These are phyloP conservation scores for Hibiscus syriacus DNA, from an alignment of 345 rosid species.

Conservation along the genomic window DNA sequence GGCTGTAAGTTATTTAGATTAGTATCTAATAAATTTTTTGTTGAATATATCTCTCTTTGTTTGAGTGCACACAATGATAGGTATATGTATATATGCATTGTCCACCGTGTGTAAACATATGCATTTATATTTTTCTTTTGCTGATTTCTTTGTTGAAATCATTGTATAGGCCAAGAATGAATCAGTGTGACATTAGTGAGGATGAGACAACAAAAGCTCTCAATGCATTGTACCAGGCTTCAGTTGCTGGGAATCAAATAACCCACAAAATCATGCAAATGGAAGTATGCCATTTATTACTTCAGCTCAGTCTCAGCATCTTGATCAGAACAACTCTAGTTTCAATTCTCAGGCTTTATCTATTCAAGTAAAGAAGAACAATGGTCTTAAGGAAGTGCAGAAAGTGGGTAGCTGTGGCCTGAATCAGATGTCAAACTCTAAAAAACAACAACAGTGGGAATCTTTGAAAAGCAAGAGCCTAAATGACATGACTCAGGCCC, in stretches of 20 bases:
- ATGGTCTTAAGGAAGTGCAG: constrained; percentile 19
- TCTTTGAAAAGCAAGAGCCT: constrained; percentile 30
- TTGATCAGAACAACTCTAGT: constrained; percentile 16
- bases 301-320: constrained; percentile 16
- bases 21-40: not conserved
- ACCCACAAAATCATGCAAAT: constrained; percentile 24
- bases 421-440: constrained; percentile 27
- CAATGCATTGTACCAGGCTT: constrained; percentile 18
- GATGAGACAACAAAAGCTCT: constrained; percentile 40
- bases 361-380: constrained; percentile 25
- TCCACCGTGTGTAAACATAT: not conserved
- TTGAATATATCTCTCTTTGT: not conserved
- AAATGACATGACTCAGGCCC: not conserved
- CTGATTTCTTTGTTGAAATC: constrained; percentile 14
- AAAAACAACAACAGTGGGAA: constrained; percentile 25
- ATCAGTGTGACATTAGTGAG: constrained; percentile 35
- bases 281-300: constrained; percentile 18
- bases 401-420: constrained; percentile 17
- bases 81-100: not conserved
- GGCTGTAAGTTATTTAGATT: constrained; percentile 61
- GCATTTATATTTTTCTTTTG: constrained; percentile 1
- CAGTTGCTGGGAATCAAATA: constrained; percentile 17
- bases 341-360: constrained; percentile 16
- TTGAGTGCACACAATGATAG: not conserved
- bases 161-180: constrained; percentile 41